phyloP scores from a whole-genome alignment of 2,329 filamentous ascomycete genomes.

The Pseudogymnoascus sp. region DNA sequence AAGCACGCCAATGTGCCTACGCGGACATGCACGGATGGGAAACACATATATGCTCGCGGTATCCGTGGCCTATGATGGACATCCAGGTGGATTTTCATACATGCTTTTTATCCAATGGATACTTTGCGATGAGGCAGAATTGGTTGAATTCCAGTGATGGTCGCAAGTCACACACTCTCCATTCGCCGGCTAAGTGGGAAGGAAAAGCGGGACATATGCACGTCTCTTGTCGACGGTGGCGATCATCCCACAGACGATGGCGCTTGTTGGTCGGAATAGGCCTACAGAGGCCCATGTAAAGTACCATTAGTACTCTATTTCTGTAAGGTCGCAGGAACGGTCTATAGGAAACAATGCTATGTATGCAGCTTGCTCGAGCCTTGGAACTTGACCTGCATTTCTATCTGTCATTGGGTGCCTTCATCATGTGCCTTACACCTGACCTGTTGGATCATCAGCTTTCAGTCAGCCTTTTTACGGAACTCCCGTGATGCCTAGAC shows the following conservation, averaged over 20 bases:
- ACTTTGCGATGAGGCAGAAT: slow-evolving; percentile 4
- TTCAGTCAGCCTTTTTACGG: slow-evolving; percentile 5
- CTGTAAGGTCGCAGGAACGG: slow-evolving; percentile 2
- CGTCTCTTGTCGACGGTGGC: slow-evolving; percentile 6
- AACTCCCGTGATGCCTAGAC: slow-evolving; percentile 8
- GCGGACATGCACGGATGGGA: background rate
- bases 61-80: slow-evolving; percentile 1
- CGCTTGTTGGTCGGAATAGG: slow-evolving; percentile 1
- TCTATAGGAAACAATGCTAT: background rate
- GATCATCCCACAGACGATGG: slow-evolving; percentile 8
- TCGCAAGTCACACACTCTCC: slow-evolving; percentile 7
- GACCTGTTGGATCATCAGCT: slow-evolving; percentile 1
- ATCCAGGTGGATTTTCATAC: background rate
- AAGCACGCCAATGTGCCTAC: background rate
- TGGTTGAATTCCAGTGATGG: background rate
- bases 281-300: background rate
- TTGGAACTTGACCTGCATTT: background rate
- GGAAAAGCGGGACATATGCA: background rate
- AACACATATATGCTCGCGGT: background rate
- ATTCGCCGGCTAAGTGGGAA: slow-evolving; percentile 4
- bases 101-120: slow-evolving; percentile 2
- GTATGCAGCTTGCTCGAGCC: background rate
- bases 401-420: slow-evolving; percentile 1
- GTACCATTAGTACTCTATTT: slow-evolving; percentile 3
- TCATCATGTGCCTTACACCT: slow-evolving; percentile 1